Evolutionary conservation across 768 basidiomycete species (phyloP).

Genomic region (Mycena amicta): DNA sequence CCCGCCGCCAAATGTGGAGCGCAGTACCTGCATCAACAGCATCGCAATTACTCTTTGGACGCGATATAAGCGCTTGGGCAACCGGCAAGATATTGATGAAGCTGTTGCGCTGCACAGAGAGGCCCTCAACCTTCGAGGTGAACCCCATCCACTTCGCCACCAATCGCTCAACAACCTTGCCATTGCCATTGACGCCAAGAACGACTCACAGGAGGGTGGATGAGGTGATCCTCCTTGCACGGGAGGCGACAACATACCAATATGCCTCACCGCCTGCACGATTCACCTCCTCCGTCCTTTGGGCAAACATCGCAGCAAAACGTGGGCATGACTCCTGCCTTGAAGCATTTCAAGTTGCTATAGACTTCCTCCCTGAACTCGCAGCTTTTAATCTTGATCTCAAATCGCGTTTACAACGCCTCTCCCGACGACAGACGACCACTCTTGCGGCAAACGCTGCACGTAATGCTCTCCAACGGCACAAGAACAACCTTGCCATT

Average conservation of each 20-base stretch:
- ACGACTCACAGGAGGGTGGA: not conserved
- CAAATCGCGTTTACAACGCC: not conserved
- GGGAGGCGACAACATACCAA: constrained; percentile 4
- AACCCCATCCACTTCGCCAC: constrained; percentile 2
- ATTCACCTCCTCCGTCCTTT: not conserved
- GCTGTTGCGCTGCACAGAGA: constrained; percentile 1
- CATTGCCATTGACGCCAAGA: not conserved
- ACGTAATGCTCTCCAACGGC: not conserved
- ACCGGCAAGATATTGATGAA: constrained; percentile 7
- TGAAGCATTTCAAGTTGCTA: not conserved
- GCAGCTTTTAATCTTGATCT: constrained; percentile 3
- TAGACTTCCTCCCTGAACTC: constrained; percentile 2
- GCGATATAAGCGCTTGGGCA: not conserved
- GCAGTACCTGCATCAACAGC: not conserved
- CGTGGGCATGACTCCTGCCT: not conserved
- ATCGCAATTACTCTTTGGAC: not conserved
- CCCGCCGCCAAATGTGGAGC: not conserved
- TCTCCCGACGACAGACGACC: not conserved
- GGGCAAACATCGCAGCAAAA: not conserved
- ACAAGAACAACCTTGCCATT: constrained; percentile 1
- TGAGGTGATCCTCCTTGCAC: not conserved
- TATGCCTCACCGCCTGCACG: not conserved
- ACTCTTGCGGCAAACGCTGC: constrained; percentile 2
- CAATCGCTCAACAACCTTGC: constrained; percentile 13
- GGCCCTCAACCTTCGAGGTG: not conserved